Evolutionary conservation across 2,329 filamentous ascomycete genomes (phyloP), one percentile per base, ranked within the genome.

Genomic region (Fusarium annulatum): DNA sequence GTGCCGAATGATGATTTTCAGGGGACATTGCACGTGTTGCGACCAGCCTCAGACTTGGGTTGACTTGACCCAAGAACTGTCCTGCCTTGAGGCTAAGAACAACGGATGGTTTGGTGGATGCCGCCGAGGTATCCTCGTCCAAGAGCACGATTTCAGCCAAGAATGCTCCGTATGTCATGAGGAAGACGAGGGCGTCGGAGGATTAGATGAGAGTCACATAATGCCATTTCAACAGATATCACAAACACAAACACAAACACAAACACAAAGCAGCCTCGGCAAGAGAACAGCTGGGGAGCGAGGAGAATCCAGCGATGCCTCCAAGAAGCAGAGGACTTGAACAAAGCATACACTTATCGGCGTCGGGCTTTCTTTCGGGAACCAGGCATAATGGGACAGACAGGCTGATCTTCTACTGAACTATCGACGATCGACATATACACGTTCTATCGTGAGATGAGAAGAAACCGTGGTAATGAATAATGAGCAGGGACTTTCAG

Each of bases 81-180:
- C 83, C 12, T 87, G 86, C 63, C 83, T 87, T 56, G 82, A 86
- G 69, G 85, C 86, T 42, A 87, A 87, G 74, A 87, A 87, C 78
- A 81, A 80, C 28, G 85, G 83, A 53, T 73, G 72, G 16, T 87
- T 87, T 61, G 86, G 86, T 45, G 77, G 82, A 52, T 87, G 86
- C 76, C 72, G 76, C 43, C 75, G 77, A 30, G 86, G 86, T 38
- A 79, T 85, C 36, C 74, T 80, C 43, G 72, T 80, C 42, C 85
- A 87, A 69, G 79, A 85, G 63, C 86, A 87, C 76, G 69, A 70
- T 6, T 86, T 86, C 66, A 85, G 86, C 72, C 85, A 86, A 67
- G 86, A 87, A 73, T 87, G 86, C 76, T 81, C 85, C 52, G 70
- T 78, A 19, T 87, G 86, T 63, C 72, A 80, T 51, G 82, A 83